phyloP scores from a whole-genome alignment of 768 basidiomycete species.

The Trametes coccinea region DNA sequence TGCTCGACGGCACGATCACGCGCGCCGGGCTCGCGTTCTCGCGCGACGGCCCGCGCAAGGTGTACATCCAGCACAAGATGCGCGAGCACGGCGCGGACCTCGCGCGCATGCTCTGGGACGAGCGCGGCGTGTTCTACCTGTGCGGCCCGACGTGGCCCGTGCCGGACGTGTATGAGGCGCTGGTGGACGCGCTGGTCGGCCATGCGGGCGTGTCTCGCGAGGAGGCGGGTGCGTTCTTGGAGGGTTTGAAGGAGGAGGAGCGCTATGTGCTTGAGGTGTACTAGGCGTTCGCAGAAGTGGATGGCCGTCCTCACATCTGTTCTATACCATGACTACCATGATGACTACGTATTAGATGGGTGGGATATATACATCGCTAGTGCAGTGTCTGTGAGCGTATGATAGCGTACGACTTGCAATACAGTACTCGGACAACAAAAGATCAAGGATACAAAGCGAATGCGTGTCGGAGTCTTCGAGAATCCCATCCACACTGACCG shows the following conservation, averaged over 20 bases:
- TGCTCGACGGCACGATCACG: slow-evolving; percentile 80
- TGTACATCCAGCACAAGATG: slow-evolving; percentile 99
- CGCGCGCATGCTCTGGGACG: slow-evolving; percentile 69
- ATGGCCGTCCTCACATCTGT: not conserved
- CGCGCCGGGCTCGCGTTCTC: slow-evolving; percentile 96
- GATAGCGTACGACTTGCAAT: not conserved
- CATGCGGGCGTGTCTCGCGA: slow-evolving; percentile 64
- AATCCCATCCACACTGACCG: not conserved
- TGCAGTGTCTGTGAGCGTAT: not conserved
- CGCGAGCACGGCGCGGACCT: slow-evolving; percentile 80
- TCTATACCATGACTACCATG: not conserved
- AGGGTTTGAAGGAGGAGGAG: slow-evolving; percentile 93
- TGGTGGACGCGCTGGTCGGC: slow-evolving; percentile 77
- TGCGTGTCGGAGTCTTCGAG: not conserved
- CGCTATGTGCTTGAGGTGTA: slow-evolving; percentile 93
- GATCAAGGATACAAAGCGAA: not conserved
- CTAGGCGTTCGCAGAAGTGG: not conserved
- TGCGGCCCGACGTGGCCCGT: slow-evolving; percentile 99
- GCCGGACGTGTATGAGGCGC: slow-evolving; percentile 93
- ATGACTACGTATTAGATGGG: not conserved
- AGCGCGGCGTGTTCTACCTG: slow-evolving; percentile 87
- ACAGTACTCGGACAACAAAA: not conserved
- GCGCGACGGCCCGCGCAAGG: slow-evolving; percentile 87
- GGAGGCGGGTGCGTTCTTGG: slow-evolving; percentile 78
- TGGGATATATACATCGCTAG: not conserved